Evolutionary conservation across 2,329 filamentous ascomycete genomes (phyloP), one percentile per base, ranked within the genome.

Genomic region (Clonostachys sp.): DNA sequence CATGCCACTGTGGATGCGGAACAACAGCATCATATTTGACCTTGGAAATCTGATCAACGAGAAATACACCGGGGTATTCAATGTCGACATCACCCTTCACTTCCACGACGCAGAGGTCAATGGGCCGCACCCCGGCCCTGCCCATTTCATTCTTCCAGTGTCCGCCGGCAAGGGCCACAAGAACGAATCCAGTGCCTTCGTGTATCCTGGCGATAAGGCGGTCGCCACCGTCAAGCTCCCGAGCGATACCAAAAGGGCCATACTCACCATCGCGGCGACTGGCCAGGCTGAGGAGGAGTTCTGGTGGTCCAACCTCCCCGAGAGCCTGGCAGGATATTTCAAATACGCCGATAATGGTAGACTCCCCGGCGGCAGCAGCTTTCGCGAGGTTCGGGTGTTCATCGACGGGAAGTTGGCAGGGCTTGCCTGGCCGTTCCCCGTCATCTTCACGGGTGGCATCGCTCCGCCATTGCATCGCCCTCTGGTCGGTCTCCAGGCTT

Each of bases 391-490:
- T 2, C 87, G 91, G 55, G 70, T 94, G 1, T 71, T 79, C 41
- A 87, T 95, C 45, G 89, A 95, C 58, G 86, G 79, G 2, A 67
- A 76, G 16, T 65, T 92, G 18, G 87, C 86, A 2, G 89, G 89
- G 3, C 81, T 91, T 2, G 78, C 82, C 34, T 94, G 87, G 87
- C 90, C 89, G 1, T 92, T 88, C 56, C 88, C 89, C 0, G 77
- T 90, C 16, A 84, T 95, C 44, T 92, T 91, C 56, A 91, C 89
- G 1, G 89, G 90, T 4, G 89, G 89, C 2, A 74, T 95, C 6
- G 84, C 86, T 1, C 88, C 88, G 5, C 81, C 82, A 2, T 75
- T 94, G 38, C 90, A 91, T 78, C 75, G 87, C 7, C 89, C 89
- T 0, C 77, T 94, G 46, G 89, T 88, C 4, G 88, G 88, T 1